Percentiles rank a stretch among this genome's conserved stretches.
Evolutionary conservation across 257 asterid species (phyloP).

Genomic region (Nicotiana obtusifolia): DNA sequence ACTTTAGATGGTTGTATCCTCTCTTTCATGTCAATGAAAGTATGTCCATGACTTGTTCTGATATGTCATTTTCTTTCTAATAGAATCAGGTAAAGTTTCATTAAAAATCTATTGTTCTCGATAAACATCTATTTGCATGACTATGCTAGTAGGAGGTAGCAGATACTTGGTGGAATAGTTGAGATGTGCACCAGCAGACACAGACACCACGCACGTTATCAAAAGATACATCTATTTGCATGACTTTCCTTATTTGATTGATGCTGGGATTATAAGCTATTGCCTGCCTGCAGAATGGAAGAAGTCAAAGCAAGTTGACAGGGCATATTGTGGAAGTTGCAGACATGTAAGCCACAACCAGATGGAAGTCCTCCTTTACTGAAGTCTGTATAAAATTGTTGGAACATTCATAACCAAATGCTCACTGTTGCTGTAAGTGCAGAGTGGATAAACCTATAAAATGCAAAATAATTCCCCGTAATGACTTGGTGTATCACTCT

Average conservation of each 20-base stretch:
- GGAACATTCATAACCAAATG: neutral
- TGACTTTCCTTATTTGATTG: conserved; percentile 1
- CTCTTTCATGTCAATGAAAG: conserved; percentile 23
- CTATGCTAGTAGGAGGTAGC: neutral
- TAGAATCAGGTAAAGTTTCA: conserved; percentile 3
- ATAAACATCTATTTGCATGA: neutral
- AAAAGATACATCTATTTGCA: neutral
- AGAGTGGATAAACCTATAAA: neutral
- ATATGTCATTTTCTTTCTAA: conserved; percentile 4
- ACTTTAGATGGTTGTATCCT: conserved; percentile 29
- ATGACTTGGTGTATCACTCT: neutral
- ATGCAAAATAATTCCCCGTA: neutral
- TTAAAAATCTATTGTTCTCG: neutral
- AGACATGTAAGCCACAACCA: conserved; percentile 38
- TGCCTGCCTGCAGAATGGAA: conserved; percentile 38
- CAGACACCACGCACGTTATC: neutral
- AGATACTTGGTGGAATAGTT: neutral
- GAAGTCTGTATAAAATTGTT: conserved; percentile 2
- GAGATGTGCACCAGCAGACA: neutral
- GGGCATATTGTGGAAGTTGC: conserved; percentile 12
- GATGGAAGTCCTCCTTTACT: neutral
- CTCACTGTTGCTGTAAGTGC: neutral
- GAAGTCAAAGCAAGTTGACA: conserved; percentile 26
- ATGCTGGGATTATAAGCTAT: conserved; percentile 8
- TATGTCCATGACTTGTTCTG: conserved; percentile 22